Evolutionary conservation across 2,329 filamentous ascomycete species (phyloP).

Genomic region (Blumeria graminis): DNA sequence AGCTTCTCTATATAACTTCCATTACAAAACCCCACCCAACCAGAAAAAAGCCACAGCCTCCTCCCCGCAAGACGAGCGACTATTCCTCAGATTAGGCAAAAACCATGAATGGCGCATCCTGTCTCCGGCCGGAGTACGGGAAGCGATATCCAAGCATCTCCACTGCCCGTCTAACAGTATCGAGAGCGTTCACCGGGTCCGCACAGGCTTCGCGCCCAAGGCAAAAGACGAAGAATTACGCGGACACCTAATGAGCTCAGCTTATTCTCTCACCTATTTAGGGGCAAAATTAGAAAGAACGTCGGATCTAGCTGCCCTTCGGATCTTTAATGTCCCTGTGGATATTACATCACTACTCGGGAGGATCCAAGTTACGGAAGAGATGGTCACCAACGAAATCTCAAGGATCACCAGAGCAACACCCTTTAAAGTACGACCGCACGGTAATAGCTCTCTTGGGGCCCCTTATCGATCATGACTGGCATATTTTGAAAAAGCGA

Average conservation of each 20-base stretch:
- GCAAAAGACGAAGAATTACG: not conserved
- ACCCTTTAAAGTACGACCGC: not conserved
- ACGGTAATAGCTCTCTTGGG: not conserved
- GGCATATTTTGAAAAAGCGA: not conserved
- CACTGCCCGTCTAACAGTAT: not conserved
- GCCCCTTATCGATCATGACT: not conserved
- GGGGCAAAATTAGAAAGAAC: not conserved
- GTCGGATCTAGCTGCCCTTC: not conserved
- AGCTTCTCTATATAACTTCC: too few species aligned
- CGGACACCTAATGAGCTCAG: not conserved
- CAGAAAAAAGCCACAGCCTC: too few species aligned
- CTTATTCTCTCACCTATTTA: not conserved
- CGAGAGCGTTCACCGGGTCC: not conserved
- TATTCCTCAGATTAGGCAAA: not conserved
- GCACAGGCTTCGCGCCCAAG: not conserved
- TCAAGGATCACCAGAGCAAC: not conserved
- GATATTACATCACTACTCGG: not conserved
- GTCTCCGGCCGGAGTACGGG: not conserved
- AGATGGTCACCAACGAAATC: not conserved
- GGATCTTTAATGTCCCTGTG: not conserved
- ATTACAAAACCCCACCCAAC: too few species aligned
- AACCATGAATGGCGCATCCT: not conserved
- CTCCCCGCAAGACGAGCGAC: not conserved
- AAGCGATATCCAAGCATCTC: not conserved
- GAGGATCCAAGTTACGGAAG: not conserved